phyloP scores from a whole-genome alignment of 805 yeast genomes.

The Komagataella pseudopastoris region DNA sequence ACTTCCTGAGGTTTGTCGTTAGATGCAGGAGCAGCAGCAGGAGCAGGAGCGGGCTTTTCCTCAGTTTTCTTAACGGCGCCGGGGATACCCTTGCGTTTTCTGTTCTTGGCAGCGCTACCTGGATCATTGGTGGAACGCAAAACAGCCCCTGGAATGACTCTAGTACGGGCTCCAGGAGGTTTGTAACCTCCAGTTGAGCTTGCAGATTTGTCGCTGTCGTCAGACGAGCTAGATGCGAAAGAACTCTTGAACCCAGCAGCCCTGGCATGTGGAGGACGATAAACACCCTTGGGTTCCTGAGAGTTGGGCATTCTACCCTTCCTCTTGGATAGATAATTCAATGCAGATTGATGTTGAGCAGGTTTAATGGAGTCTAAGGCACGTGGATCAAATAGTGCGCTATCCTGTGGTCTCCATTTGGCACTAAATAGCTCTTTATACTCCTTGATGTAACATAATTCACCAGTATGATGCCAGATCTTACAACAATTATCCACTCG shows the following conservation, averaged over 20 bases:
- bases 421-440: slow-evolving; percentile 71
- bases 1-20: slow-evolving; percentile 4
- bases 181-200: slow-evolving; percentile 13
- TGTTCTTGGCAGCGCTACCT: slow-evolving; percentile 49
- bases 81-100: slow-evolving; percentile 41
- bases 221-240: slow-evolving; percentile 22
- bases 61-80: slow-evolving; percentile 33
- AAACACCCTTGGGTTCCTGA: slow-evolving; percentile 65
- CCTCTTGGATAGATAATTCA: slow-evolving; percentile 34
- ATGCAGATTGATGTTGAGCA: slow-evolving; percentile 58
- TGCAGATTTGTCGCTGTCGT: slow-evolving; percentile 13
- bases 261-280: slow-evolving; percentile 95
- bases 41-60: slow-evolving; percentile 4
- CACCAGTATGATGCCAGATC: slow-evolving; percentile 87
- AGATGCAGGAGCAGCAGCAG: not conserved
- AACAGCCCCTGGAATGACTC: slow-evolving; percentile 44
- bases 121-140: slow-evolving; percentile 9
- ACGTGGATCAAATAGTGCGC: slow-evolving; percentile 40
- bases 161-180: slow-evolving; percentile 9
- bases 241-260: slow-evolving; percentile 21
- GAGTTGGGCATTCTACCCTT: slow-evolving; percentile 18
- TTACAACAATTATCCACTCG: slow-evolving; percentile 94
- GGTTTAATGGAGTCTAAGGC: slow-evolving; percentile 34
- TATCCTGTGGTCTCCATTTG: slow-evolving; percentile 68
- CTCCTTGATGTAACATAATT: slow-evolving; percentile 64